Evolutionary conservation across 1,139 yeast genomes (phyloP).

Genomic region (Insectozyma bohioensis): DNA sequence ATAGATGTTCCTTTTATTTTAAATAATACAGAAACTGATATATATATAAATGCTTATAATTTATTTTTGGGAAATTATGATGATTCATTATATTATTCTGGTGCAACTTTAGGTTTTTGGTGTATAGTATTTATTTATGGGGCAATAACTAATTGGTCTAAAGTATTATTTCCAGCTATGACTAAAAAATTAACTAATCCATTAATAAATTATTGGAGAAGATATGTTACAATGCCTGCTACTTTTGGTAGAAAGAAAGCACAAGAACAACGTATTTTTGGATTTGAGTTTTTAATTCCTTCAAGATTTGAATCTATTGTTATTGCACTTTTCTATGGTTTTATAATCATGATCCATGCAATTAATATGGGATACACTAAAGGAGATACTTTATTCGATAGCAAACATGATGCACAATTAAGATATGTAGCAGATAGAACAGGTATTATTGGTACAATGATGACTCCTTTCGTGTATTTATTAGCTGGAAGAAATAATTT

Average conservation of each 20-base stretch:
- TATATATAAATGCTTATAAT: slow-evolving; percentile 6
- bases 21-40: slow-evolving; percentile 1
- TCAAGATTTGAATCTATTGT: slow-evolving; percentile 24
- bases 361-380: slow-evolving; percentile 20
- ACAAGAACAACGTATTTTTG: slow-evolving; percentile 23
- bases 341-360: slow-evolving; percentile 41
- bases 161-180: slow-evolving; percentile 23
- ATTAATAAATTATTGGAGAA: slow-evolving; percentile 3
- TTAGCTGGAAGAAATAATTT: slow-evolving; percentile 47
- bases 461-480: slow-evolving; percentile 35
- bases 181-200: slow-evolving; percentile 12
- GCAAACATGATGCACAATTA: slow-evolving; percentile 16
- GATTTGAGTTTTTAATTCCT: slow-evolving; percentile 27
- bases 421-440: slow-evolving; percentile 33
- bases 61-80: slow-evolving; percentile 29
- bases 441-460: slow-evolving; percentile 29
- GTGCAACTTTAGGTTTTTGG: slow-evolving; percentile 51
- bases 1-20: slow-evolving; percentile 6
- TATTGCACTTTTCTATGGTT: slow-evolving; percentile 40
- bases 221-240: slow-evolving; percentile 27
- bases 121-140: slow-evolving; percentile 40
- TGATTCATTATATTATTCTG: slow-evolving; percentile 48
- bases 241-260: slow-evolving; percentile 22
- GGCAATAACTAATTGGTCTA: slow-evolving; percentile 41
- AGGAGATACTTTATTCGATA: slow-evolving; percentile 24